Evolutionary conservation across 129 eudicot species (phyloP), one percentile per base, ranked within the genome.

Genomic region (Artemisia annua): DNA sequence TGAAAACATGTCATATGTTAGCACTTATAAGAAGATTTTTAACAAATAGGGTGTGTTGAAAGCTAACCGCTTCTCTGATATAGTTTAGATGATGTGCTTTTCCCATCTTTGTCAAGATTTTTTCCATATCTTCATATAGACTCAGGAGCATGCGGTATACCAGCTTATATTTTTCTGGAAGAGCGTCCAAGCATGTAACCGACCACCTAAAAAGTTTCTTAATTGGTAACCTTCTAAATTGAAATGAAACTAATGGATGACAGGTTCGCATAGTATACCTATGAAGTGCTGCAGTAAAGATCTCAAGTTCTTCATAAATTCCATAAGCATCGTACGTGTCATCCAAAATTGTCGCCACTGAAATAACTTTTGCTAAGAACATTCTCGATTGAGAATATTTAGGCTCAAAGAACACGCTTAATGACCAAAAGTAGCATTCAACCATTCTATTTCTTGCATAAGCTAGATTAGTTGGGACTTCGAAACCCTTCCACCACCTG

Each of bases 401-500:
- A n/a, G 55, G 55, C 55, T 50, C 55, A 50, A 50, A 50, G 55
- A 50, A 50, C 16, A 50, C 55, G 55, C 55, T n/a, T 50, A 3
- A 10, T 50, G 55, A 50, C 55, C 55, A 50, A 50, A 50, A 50
- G 55, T 50, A 11, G 55, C 16, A 50, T 50, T 50, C 55, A 12
- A 50, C 55, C 55, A 50, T 9, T 50, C 55, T 50, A 50, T 50
- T 50, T 50, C 55, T 50, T 50, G 55, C 55, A 50, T 50, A 50
- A 50, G 55, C n/a, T 50, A 50, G 55, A 50, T 50, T 50, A 13
- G 16, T 50, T 7, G 53, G 53, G 11, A 49, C 53, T 9, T 49
- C 14, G 14, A 7, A 49, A 49, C 53, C 14, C 14, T 10, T 50
- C 55, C 55, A 50, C 55, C 55, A 50, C 55, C n/a, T 50, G 16